A percentile compares a stretch with the other conserved stretches of the same genome.
Conservation (phyloP, 441 rosid genomes). For the Populus trichocarpa region DNA sequence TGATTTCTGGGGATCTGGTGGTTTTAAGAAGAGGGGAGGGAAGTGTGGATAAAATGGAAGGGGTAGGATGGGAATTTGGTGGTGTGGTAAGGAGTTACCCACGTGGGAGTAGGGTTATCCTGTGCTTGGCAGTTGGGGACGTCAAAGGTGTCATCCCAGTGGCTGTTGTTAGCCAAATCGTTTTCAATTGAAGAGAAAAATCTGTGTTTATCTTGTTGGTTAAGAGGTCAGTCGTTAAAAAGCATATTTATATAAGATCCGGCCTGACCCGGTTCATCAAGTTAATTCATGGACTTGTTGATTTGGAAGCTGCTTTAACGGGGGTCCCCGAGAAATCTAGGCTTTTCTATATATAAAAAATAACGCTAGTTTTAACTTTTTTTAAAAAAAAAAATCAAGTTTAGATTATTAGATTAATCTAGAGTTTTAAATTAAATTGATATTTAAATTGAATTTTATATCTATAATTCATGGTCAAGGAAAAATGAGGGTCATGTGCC, state of each 20-base stretch:
- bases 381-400: too few relatives aligned
- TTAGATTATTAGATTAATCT: too few relatives aligned
- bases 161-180: not conserved
- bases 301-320: too few relatives aligned
- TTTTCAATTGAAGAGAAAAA: not conserved
- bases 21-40: not conserved
- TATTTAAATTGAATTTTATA: too few relatives aligned
- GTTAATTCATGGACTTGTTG: not conserved
- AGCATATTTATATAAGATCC: not conserved
- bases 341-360: too few relatives aligned
- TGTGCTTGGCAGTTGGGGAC: not conserved
- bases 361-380: too few relatives aligned
- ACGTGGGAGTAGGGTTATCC: slow-evolving; percentile 34
- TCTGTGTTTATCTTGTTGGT: not conserved
- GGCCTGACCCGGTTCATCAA: not conserved
- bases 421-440: too few relatives aligned
- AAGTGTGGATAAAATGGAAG: slow-evolving; percentile 30
- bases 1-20: not conserved
- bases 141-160: not conserved
- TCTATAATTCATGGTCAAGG: too few relatives aligned
- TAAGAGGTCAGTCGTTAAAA: not conserved
- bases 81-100: slow-evolving; percentile 10
- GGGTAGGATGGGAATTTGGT: not conserved
- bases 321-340: too few relatives aligned
- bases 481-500: too few relatives aligned